A percentile compares a stretch with the other conserved stretches of the same genome.
Conservation (phyloP, 805 yeast species). For the Yarrowia sp. region DNA sequence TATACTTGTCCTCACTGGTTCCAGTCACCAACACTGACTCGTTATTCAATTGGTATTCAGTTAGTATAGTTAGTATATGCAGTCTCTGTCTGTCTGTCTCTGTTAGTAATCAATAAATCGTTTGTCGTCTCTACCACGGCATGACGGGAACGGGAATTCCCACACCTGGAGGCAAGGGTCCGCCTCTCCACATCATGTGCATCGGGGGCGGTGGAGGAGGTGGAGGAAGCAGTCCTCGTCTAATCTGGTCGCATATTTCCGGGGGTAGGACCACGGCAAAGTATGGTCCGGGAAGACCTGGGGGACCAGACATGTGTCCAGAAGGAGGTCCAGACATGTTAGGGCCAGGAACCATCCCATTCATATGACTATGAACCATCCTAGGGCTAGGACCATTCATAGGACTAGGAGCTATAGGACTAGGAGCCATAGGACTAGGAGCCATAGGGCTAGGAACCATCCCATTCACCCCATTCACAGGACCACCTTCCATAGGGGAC, state of each 20-base stretch:
- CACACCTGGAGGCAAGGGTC: slow-evolving; percentile 11
- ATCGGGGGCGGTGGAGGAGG: slow-evolving; percentile 22
- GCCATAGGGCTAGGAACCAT: not conserved
- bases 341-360: no score
- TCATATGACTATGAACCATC: no score
- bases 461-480: no score
- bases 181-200: slow-evolving; percentile 24
- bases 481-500: not conserved
- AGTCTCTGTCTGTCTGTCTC: not conserved
- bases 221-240: slow-evolving; percentile 20
- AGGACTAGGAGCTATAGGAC: no score
- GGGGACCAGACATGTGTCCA: no score
- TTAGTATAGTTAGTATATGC: no score
- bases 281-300: not conserved
- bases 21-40: no score
- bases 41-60: no score
- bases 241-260: slow-evolving; percentile 10
- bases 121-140: not conserved
- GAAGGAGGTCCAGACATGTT: no score
- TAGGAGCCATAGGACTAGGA: no score
- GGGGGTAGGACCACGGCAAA: slow-evolving; percentile 18
- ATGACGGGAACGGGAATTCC: slow-evolving; percentile 12
- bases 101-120: slow-evolving; percentile 7
- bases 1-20: no score
- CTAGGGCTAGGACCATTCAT: no score